A percentile compares a stretch with the other conserved stretches of the same genome.
Evolutionary conservation across 2,329 filamentous ascomycete species (phyloP).

Genomic region (Hymenoscyphus fructigenus): DNA sequence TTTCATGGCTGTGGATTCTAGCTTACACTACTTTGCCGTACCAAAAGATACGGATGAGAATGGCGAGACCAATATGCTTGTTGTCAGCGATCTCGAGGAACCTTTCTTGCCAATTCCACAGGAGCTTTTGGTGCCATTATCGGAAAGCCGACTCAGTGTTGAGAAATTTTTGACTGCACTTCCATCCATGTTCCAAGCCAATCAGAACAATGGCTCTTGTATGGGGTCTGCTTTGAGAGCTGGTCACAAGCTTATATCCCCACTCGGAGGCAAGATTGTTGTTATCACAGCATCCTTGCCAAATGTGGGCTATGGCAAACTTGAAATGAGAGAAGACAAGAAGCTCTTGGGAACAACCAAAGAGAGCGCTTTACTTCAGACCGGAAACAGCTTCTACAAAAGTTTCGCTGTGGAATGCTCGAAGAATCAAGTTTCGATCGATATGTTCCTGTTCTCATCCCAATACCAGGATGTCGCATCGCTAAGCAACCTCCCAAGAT

Average conservation of each 20-base stretch:
- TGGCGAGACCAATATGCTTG: constrained; percentile 84
- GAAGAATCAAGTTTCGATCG: constrained; percentile 97
- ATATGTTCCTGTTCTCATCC: constrained; percentile 96
- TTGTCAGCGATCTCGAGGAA: constrained; percentile 92
- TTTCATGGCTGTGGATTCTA: constrained; percentile 93
- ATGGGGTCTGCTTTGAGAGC: constrained; percentile 93
- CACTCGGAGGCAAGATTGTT: constrained; percentile 91
- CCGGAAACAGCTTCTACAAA: constrained; percentile 96
- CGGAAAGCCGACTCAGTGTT: constrained; percentile 85
- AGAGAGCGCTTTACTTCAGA: constrained; percentile 83
- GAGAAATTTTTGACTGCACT: constrained; percentile 89
- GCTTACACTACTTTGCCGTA: constrained; percentile 93
- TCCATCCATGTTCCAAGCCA: constrained; percentile 95
- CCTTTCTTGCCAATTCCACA: constrained; percentile 93
- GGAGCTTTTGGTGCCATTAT: constrained; percentile 85
- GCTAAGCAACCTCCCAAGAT: constrained; percentile 89
- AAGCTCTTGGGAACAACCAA: constrained; percentile 92
- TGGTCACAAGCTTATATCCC: constrained; percentile 92
- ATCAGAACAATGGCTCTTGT: constrained; percentile 83
- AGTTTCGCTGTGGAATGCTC: constrained; percentile 98
- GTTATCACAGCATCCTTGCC: constrained; percentile 88
- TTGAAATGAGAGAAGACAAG: constrained; percentile 94
- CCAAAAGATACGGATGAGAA: constrained; percentile 84
- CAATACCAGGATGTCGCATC: constrained; percentile 98
- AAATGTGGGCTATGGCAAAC: constrained; percentile 84